Base-by-base conservation (phyloP, 768 basidiomycete species). In the Rhizopogon vulgaris region DNA sequence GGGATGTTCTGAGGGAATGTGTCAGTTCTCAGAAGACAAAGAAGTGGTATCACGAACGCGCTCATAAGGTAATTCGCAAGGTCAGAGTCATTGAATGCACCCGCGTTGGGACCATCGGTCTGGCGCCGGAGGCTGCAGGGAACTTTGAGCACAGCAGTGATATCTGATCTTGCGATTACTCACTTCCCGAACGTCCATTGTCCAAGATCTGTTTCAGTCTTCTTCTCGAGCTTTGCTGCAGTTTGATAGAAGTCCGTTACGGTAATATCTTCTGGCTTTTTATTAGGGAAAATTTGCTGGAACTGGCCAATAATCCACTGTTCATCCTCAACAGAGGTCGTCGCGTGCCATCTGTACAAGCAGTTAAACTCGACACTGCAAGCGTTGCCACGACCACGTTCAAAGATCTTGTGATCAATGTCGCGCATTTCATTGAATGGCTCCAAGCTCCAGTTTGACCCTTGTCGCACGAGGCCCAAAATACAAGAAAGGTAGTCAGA, bases 281-380 rank as follows among this genome's bases (percentile, higher is more conserved):
- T 80, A 4, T 70, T 77, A 0, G 73, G 71, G 65, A 90, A 90
- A 38, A 84, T 54, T 4, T 74, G 52, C 25, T 58, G 56, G 59
- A 87, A 81, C n/a, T 81, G 65, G 17, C 61, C 25, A 32, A 69
- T 60, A 3, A 83, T 79, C 87, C 87, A 91, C 52, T 82, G 66
- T 62, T 87, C 90, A 49, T 91, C 90, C 48, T 77, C 74, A 11
- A 62, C 58, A 39, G 85, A 89, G 0, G 85, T 88, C 0, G 90
- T 90, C 1, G 90, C 84, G 41, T 93, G 90, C 90, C 90, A 81
- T 17, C 87, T 79, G 66, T 92, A 92, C 51, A 92, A 69, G 59
- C 85, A 86, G 59, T 92, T 92, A 72, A 92, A 92, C 85, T 93
- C 90, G 28, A 90, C 85, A 66, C 87, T 90, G 66, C 84, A 85